A percentile compares a stretch with the other conserved stretches of the same genome.
phyloP scores from a whole-genome alignment of 2,329 filamentous ascomycete genomes.

The Lecanicillium sp. region DNA sequence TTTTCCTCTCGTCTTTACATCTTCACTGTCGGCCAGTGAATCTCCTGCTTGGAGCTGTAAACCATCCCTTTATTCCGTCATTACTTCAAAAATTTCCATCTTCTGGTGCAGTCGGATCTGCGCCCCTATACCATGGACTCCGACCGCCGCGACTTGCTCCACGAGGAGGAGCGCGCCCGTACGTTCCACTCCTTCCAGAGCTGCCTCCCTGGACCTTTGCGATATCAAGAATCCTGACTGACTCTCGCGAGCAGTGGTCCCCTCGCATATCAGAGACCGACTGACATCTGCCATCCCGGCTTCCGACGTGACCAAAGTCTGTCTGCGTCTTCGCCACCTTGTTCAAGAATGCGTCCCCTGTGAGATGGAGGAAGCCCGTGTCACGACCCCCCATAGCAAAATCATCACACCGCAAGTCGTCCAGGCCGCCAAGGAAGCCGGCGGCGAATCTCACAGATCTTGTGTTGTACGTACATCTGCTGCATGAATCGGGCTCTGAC shows the following conservation, averaged over 20 bases:
- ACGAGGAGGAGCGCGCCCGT: slow-evolving; percentile 14
- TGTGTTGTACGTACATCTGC: slow-evolving; percentile 54
- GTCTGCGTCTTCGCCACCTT: slow-evolving; percentile 82
- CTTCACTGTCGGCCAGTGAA: too few species aligned
- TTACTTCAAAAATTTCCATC: too few species aligned
- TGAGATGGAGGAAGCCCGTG: slow-evolving; percentile 69
- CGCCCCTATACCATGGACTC: not conserved
- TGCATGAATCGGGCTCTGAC: not conserved
- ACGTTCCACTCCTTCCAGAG: not conserved
- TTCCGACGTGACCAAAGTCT: slow-evolving; percentile 79
- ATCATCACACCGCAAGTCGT: slow-evolving; percentile 79
- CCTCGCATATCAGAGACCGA: slow-evolving; percentile 51
- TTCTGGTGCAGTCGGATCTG: too few species aligned
- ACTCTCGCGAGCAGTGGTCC: slow-evolving; percentile 49
- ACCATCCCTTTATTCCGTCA: too few species aligned
- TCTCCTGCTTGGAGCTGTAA: too few species aligned
- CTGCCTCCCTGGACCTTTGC: not conserved
- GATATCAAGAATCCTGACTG: too few species aligned
- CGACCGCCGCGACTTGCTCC: slow-evolving; percentile 8
- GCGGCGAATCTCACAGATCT: slow-evolving; percentile 63
- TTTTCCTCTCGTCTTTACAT: not conserved
- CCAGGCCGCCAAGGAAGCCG: slow-evolving; percentile 74
- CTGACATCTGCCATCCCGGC: slow-evolving; percentile 65
- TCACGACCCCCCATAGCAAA: slow-evolving; percentile 76
- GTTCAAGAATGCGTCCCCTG: slow-evolving; percentile 86